Evolutionary conservation across 1,284 basidiomycete species (phyloP).

Genomic region (Malassezia caprae): DNA sequence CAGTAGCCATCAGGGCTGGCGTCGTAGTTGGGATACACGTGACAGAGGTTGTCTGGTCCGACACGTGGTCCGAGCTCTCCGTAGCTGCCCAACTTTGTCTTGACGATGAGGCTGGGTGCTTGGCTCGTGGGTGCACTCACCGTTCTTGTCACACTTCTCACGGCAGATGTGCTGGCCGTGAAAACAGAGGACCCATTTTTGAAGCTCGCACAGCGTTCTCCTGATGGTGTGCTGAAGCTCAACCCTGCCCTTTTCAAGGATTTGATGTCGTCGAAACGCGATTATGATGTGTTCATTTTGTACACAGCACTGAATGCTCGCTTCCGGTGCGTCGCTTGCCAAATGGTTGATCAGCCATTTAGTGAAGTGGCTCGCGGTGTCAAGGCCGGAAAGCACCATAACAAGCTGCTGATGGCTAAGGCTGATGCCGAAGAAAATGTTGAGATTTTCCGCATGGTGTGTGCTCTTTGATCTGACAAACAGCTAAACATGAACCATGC

Average conservation of each 20-base stretch:
- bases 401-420: constrained; percentile 7
- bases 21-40: constrained; percentile 4
- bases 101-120: constrained; percentile 13
- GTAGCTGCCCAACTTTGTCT: not conserved
- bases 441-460: constrained; percentile 6
- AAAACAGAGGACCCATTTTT: not conserved
- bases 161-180: not conserved
- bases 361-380: constrained; percentile 7
- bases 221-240: constrained; percentile 11
- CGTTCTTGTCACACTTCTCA: not conserved
- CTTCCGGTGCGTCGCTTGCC: constrained; percentile 12
- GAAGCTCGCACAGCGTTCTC: not conserved
- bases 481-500: constrained; percentile 6
- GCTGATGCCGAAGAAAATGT: constrained; percentile 6
- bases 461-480: not conserved
- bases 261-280: constrained; percentile 7
- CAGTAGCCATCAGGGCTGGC: not conserved
- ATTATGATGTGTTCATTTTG: constrained; percentile 13
- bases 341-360: constrained; percentile 8
- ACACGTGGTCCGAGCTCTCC: constrained; percentile 7
- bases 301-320: constrained; percentile 1
- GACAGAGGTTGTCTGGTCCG: not conserved
- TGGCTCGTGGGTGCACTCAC: constrained; percentile 4
- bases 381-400: not conserved
- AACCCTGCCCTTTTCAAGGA: not conserved